phyloP scores from a whole-genome alignment of 2,329 filamentous ascomycete genomes.

The Dichotomopilus funicola region DNA sequence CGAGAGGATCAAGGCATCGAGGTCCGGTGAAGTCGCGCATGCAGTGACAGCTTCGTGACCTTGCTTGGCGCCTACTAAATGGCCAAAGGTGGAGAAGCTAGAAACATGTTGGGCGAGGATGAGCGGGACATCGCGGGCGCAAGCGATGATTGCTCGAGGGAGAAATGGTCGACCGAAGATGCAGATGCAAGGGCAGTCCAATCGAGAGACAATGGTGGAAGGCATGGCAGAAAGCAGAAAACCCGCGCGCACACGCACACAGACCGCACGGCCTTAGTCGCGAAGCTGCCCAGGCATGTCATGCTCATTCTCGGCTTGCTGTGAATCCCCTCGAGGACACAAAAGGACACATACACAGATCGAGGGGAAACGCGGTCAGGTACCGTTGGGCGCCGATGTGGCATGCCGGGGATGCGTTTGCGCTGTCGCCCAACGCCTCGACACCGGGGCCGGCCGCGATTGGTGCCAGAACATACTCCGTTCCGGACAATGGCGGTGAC shows the following conservation, averaged over 20 bases:
- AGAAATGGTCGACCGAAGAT: constrained; percentile 7
- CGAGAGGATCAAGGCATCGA: constrained; percentile 9
- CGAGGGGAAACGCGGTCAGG: constrained; percentile 16
- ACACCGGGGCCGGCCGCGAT: constrained; percentile 11
- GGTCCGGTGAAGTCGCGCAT: constrained; percentile 20
- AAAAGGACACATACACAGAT: not conserved
- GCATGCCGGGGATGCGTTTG: constrained; percentile 11
- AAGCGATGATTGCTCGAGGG: constrained; percentile 9
- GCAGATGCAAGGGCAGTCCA: constrained; percentile 8
- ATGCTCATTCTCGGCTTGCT: too few species aligned
- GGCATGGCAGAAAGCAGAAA: too few species aligned
- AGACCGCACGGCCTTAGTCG: not conserved
- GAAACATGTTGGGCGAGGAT: constrained; percentile 15
- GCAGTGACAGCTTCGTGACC: constrained; percentile 21
- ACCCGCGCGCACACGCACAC: not conserved
- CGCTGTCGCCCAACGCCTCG: constrained; percentile 22
- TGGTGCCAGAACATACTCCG: constrained; percentile 21
- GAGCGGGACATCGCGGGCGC: constrained; percentile 2
- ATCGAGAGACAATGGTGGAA: not conserved
- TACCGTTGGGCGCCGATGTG: constrained; percentile 24
- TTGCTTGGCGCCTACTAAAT: constrained; percentile 10
- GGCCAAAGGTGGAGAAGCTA: constrained; percentile 14
- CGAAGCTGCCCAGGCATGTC: too few species aligned
- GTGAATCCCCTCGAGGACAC: not conserved
- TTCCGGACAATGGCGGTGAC: constrained; percentile 15